Percentiles rank a stretch among this genome's conserved stretches.
Evolutionary conservation across 768 basidiomycete genomes (phyloP).

Genomic region (Podaxis sp.): DNA sequence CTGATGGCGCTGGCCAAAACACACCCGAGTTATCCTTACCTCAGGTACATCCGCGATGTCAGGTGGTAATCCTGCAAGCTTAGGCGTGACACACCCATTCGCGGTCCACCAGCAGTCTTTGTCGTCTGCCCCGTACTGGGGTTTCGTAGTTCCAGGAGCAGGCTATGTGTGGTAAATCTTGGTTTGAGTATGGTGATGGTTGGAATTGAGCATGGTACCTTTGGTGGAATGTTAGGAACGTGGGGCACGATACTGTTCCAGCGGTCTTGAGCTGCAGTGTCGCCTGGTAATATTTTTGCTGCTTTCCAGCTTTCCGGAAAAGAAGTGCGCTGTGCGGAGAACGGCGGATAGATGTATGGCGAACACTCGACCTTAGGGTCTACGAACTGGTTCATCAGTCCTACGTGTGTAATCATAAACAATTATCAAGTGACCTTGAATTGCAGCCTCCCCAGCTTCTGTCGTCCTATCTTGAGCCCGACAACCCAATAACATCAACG

Average conservation of each 20-base stretch:
- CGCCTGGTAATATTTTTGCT: conserved; percentile 37
- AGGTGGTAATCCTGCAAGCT: conserved; percentile 33
- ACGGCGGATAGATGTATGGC: conserved; percentile 36
- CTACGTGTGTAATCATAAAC: background rate
- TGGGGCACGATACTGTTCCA: conserved; percentile 37
- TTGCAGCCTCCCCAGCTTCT: conserved; percentile 31
- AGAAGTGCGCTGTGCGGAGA: conserved; percentile 22
- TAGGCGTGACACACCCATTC: conserved; percentile 42
- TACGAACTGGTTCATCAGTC: background rate
- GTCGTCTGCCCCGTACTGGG: conserved; percentile 32
- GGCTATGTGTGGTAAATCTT: conserved; percentile 17
- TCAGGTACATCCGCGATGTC: conserved; percentile 49
- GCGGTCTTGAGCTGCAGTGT: conserved; percentile 36
- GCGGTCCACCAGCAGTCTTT: conserved; percentile 53
- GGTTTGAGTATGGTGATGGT: background rate
- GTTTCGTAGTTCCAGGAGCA: conserved; percentile 18
- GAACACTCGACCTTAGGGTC: conserved; percentile 31
- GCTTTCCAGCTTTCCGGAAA: conserved; percentile 45
- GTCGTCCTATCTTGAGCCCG: conserved; percentile 24
- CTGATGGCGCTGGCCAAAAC: background rate
- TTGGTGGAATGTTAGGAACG: conserved; percentile 46
- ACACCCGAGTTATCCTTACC: conserved; percentile 21
- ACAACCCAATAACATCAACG: conserved; percentile 6
- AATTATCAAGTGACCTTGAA: conserved; percentile 22
- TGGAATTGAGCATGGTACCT: conserved; percentile 20